A percentile compares a stretch with the other conserved stretches of the same genome.
These are phyloP conservation scores for Metschnikowia continentalis DNA, from an alignment of 805 yeast genomes.

Conservation along the genomic window DNA sequence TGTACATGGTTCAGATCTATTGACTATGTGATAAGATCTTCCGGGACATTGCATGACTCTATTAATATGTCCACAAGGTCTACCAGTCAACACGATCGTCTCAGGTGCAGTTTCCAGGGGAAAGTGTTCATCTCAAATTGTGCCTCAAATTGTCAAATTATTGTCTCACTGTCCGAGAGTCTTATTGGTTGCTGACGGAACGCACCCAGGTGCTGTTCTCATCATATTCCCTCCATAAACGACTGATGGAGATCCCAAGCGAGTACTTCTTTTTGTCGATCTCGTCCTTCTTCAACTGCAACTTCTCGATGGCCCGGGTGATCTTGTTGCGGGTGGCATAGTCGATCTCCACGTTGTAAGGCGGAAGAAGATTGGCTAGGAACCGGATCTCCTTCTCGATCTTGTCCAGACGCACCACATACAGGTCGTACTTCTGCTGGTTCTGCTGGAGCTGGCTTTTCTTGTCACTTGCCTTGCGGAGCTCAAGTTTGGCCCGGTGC, in stretches of 20 bases:
- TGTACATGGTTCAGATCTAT: neutral
- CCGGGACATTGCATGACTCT: neutral
- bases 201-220: slow-evolving; percentile 43
- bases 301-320: slow-evolving; percentile 36
- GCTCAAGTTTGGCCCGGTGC: slow-evolving; percentile 11
- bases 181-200: slow-evolving; percentile 20
- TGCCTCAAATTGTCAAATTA: no score
- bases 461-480: slow-evolving; percentile 11
- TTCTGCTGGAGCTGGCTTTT: slow-evolving; percentile 12
- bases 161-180: no score
- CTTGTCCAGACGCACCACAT: slow-evolving; percentile 28
- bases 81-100: no score
- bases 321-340: slow-evolving; percentile 39
- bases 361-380: slow-evolving; percentile 38
- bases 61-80: neutral
- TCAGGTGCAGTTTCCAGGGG: neutral
- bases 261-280: slow-evolving; percentile 38
- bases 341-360: slow-evolving; percentile 41
- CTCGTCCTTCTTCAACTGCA: slow-evolving; percentile 38
- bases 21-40: neutral
- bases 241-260: slow-evolving; percentile 39
- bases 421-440: slow-evolving; percentile 35
- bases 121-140: no score
- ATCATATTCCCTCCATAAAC: slow-evolving; percentile 41
- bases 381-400: slow-evolving; percentile 39